phyloP scores from a whole-genome alignment of 2,329 filamentous ascomycete species.

The Penicillium frequentans region DNA sequence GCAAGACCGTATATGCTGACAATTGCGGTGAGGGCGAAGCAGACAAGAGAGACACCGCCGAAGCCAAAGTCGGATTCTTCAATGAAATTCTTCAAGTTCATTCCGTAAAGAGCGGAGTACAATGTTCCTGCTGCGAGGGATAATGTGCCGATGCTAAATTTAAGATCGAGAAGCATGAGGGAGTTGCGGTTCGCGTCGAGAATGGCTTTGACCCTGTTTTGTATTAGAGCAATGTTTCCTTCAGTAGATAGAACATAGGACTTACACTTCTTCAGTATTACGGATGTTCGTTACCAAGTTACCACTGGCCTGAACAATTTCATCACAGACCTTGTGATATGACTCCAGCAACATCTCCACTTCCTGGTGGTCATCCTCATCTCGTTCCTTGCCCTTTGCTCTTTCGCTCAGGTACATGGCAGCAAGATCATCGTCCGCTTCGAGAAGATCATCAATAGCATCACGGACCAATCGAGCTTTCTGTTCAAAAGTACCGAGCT shows the following conservation, averaged over 20 bases:
- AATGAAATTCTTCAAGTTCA: constrained; percentile 99
- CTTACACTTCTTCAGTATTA: constrained; percentile 97
- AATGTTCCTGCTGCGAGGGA: constrained; percentile 95
- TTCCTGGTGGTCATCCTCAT: constrained; percentile 88
- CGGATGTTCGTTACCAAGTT: constrained; percentile 92
- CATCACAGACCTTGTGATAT: constrained; percentile 96
- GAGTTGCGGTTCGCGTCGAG: constrained; percentile 97
- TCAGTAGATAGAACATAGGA: neutral
- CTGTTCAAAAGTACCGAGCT: constrained; percentile 94
- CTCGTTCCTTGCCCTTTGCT: constrained; percentile 67
- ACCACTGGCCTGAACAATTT: constrained; percentile 92
- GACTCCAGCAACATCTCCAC: constrained; percentile 96
- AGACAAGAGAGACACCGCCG: constrained; percentile 68
- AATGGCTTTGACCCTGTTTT: constrained; percentile 80
- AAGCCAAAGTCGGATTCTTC: constrained; percentile 92
- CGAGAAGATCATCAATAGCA: constrained; percentile 89
- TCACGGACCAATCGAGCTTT: constrained; percentile 92
- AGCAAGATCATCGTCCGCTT: constrained; percentile 92
- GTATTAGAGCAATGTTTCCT: constrained; percentile 15
- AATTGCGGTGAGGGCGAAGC: constrained; percentile 69
- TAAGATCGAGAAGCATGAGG: constrained; percentile 94
- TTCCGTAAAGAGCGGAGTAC: constrained; percentile 97
- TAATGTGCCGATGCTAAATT: constrained; percentile 92
- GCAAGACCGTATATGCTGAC: constrained; percentile 82
- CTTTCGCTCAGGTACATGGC: constrained; percentile 97